A percentile compares a stretch with the other conserved stretches of the same genome.
Evolutionary conservation across 176 grass and related monocot genomes (phyloP).

Genomic region (Otatea glauca): DNA sequence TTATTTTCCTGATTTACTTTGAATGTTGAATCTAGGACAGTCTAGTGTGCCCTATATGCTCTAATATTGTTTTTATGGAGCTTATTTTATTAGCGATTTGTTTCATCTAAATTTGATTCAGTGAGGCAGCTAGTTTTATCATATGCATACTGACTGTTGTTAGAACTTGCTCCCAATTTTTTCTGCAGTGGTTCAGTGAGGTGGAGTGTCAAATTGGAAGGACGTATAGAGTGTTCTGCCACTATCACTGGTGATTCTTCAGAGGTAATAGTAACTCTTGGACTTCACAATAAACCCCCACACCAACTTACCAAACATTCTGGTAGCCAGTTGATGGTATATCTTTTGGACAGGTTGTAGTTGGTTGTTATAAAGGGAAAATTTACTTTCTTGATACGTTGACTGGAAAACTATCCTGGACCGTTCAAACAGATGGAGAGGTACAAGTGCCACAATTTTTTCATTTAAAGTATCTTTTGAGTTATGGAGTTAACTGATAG

Average conservation of each 20-base stretch:
- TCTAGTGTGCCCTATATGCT: slow-evolving; percentile 6
- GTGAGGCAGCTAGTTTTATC: neutral
- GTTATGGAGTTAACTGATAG: neutral
- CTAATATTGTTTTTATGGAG: neutral
- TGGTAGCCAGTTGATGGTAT: slow-evolving; percentile 28
- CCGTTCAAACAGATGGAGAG: slow-evolving; percentile 86
- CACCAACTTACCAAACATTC: slow-evolving; percentile 16
- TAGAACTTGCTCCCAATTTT: slow-evolving; percentile 6
- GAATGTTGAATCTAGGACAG: slow-evolving; percentile 12
- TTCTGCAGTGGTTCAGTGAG: slow-evolving; percentile 63
- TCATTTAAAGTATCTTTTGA: neutral
- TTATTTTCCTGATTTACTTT: slow-evolving; percentile 16
- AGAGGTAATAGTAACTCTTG: slow-evolving; percentile 53
- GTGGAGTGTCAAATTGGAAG: slow-evolving; percentile 85
- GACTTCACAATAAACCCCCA: neutral
- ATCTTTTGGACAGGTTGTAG: slow-evolving; percentile 67
- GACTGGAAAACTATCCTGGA: slow-evolving; percentile 69
- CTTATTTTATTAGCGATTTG: neutral
- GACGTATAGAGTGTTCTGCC: slow-evolving; percentile 78
- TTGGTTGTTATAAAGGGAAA: slow-evolving; percentile 93
- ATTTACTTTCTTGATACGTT: slow-evolving; percentile 84
- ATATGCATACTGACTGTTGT: slow-evolving; percentile 21
- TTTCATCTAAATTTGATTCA: slow-evolving; percentile 19
- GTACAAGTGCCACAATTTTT: slow-evolving; percentile 40
- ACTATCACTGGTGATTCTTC: slow-evolving; percentile 80